Base-by-base conservation (phyloP, 108 stramenopile species). In the Cyclotella baltica region DNA sequence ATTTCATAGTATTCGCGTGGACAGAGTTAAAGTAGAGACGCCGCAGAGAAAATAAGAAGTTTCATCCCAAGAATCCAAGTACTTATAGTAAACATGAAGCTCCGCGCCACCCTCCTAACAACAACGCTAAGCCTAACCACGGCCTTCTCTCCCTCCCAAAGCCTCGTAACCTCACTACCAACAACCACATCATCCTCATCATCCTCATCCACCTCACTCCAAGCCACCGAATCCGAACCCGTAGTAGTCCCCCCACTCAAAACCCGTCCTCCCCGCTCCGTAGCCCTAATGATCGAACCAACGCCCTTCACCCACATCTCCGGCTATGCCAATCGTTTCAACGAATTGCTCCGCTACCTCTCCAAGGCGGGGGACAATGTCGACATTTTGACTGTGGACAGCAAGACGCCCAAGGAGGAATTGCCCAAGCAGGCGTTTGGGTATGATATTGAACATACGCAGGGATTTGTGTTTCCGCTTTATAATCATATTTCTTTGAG, bases 321-420 rank as follows among this genome's bases (percentile, higher is more conserved):
- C 58, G 98, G 98, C 20, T 99, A 99, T 74, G 86, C 97, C 85
- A 99, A 99, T 73, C 96, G 98, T 46, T 99, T 98, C 91, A 93
- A 97, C 25, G 98, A 99, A 82, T 95, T 98, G 93, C 86, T 99
- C 33, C 93, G 87, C 35, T 92, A 83, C 73, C 64, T 97, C 63
- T 62, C 78, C 53, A 94, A 96, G 74, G 96, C 97, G 2, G 95
- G 94, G 9, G 97, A 98, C 73, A 70, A 93, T 18, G 96, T 98
- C 18, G 83, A 90, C 33, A 90, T 99, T 63, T 62, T 98, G 34
- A 99, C 98, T 0, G 90, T 96, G 9, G 98, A 99, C 62, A 75
- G 84, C 70, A 89, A 88, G 47, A 92, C 93, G 6, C 86, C 88
- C n/a, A 67, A 57, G 23, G 69, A 88, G 0, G 67, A 97, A 22